A percentile compares a stretch with the other conserved stretches of the same genome.
Conservation (phyloP, 177 flowering plant species). For the Vitis hybrid region DNA sequence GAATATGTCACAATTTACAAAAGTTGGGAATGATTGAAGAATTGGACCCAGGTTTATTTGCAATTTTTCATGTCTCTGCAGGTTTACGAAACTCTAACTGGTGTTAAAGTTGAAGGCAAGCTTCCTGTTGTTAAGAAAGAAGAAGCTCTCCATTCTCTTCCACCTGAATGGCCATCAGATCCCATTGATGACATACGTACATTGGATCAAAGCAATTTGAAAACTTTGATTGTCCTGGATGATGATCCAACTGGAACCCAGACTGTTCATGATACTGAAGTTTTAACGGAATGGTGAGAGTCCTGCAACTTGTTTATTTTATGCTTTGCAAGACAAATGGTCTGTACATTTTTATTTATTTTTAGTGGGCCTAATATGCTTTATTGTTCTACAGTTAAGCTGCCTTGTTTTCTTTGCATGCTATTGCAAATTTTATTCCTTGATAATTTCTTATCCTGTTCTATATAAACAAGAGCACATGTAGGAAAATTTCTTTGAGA, state of each 20-base stretch:
- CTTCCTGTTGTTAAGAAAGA: conserved; percentile 67
- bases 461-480: not conserved
- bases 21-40: not conserved
- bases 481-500: not conserved
- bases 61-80: conserved; percentile 21
- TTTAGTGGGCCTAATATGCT: not conserved
- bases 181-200: conserved; percentile 59
- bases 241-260: conserved; percentile 99
- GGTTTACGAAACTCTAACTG: conserved; percentile 92
- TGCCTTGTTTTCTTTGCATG: not conserved
- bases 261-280: conserved; percentile 94
- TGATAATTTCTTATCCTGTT: not conserved
- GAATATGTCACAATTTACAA: too few species aligned
- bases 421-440: not conserved
- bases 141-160: conserved; percentile 64
- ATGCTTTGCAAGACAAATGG: not conserved
- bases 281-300: conserved; percentile 87
- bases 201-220: conserved; percentile 43
- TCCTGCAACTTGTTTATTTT: not conserved
- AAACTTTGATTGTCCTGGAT: conserved; percentile 87
- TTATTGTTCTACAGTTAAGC: not conserved
- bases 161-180: conserved; percentile 87
- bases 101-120: conserved; percentile 87
- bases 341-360: not conserved
- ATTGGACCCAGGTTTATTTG: not conserved